These are phyloP conservation scores for Neopestalotiopsis sp. DNA, from an alignment of 2,329 filamentous ascomycete genomes.

Conservation along the genomic window DNA sequence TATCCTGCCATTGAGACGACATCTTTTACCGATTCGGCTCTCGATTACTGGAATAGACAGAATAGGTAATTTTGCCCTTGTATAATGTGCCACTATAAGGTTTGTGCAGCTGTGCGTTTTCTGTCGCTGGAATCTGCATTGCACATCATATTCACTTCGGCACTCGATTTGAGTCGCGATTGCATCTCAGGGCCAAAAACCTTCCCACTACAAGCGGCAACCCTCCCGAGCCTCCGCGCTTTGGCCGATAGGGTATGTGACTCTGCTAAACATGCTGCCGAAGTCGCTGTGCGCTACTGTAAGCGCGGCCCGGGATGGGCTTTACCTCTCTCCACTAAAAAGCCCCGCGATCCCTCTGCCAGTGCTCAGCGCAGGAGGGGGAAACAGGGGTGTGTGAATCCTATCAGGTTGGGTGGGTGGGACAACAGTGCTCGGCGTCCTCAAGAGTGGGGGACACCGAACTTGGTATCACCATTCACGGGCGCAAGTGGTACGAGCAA, in stretches of 20 bases:
- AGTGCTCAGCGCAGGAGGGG: not conserved
- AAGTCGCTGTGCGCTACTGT: not conserved
- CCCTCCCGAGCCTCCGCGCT: not conserved
- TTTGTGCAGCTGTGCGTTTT: too few relatives aligned
- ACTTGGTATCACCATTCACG: not conserved
- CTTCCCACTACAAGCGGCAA: too few relatives aligned
- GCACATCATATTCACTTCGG: too few relatives aligned
- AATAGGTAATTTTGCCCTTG: not conserved
- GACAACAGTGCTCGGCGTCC: not conserved
- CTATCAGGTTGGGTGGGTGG: not conserved
- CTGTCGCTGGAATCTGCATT: too few relatives aligned
- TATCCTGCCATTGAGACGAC: constrained; percentile 12
- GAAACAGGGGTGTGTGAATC: not conserved
- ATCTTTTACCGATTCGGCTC: not conserved
- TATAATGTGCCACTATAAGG: too few relatives aligned
- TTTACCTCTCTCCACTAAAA: not conserved
- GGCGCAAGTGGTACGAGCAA: not conserved
- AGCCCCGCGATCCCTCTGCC: not conserved
- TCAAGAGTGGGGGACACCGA: not conserved
- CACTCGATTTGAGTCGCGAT: too few relatives aligned
- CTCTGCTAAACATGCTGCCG: not conserved
- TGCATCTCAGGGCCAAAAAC: too few relatives aligned
- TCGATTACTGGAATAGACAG: not conserved
- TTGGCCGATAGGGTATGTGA: not conserved
- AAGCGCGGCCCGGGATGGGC: not conserved